A percentile compares a stretch with the other conserved stretches of the same genome.
These are phyloP conservation scores for Parastagonospora avenae DNA, from an alignment of 2,329 filamentous ascomycete genomes.

Conservation along the genomic window DNA sequence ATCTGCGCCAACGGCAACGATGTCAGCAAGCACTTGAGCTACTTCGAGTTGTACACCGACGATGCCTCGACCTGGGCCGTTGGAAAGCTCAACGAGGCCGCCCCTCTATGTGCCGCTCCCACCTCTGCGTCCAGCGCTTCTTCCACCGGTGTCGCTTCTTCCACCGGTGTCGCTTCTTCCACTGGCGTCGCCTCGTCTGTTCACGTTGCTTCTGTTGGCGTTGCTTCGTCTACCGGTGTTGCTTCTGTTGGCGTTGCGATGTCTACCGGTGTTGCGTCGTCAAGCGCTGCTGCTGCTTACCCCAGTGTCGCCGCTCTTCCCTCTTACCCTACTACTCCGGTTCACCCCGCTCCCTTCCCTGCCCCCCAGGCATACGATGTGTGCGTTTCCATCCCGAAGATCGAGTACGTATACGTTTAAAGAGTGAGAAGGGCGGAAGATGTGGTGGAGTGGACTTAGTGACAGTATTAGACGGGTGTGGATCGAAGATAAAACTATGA, in stretches of 20 bases:
- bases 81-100: slow-evolving; percentile 19
- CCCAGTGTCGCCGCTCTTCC: slow-evolving; percentile 18
- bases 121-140: slow-evolving; percentile 7
- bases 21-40: slow-evolving; percentile 63
- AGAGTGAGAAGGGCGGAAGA: slow-evolving; percentile 21
- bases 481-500: slow-evolving; percentile 19
- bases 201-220: slow-evolving; percentile 5
- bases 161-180: slow-evolving; percentile 1
- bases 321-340: slow-evolving; percentile 25
- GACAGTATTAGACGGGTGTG: slow-evolving; percentile 21
- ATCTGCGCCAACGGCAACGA: slow-evolving; percentile 68
- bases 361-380: not conserved
- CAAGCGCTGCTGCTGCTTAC: slow-evolving; percentile 7
- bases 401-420: slow-evolving; percentile 2
- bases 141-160: slow-evolving; percentile 6
- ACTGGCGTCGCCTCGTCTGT: slow-evolving; percentile 20
- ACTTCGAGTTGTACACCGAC: slow-evolving; percentile 49
- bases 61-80: slow-evolving; percentile 28
- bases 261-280: slow-evolving; percentile 2
- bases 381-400: not conserved
- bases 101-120: slow-evolving; percentile 15
- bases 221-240: slow-evolving; percentile 3
- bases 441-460: slow-evolving; percentile 22
- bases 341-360: slow-evolving; percentile 1
- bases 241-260: slow-evolving; percentile 7